A percentile compares a stretch with the other conserved stretches of the same genome.
Evolutionary conservation across 768 basidiomycete species (phyloP).

Genomic region (Megacollybia marginata): DNA sequence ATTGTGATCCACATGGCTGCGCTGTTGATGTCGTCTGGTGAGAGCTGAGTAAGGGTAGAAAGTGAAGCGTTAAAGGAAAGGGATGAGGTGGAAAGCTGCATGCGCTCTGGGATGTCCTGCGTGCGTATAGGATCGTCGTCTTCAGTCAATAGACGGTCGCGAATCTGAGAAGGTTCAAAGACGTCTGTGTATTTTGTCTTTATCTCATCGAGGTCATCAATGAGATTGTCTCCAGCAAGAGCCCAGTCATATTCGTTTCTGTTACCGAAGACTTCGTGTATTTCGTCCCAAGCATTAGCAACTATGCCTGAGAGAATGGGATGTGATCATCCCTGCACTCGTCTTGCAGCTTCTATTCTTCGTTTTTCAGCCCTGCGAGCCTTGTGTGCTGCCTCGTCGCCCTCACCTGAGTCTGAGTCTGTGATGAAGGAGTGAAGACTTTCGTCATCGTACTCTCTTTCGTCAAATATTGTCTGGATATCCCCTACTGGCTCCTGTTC

Average conservation of each 20-base stretch:
- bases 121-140: constrained; percentile 90
- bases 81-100: constrained; percentile 85
- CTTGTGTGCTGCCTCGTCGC: constrained; percentile 71
- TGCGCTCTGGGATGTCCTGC: constrained; percentile 90
- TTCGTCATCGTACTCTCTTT: constrained; percentile 58
- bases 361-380: constrained; percentile 60
- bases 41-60: constrained; percentile 54
- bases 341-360: constrained; percentile 54
- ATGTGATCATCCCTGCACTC: constrained; percentile 58
- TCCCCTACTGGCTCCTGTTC: constrained; percentile 54
- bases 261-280: constrained; percentile 93
- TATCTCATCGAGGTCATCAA: constrained; percentile 59
- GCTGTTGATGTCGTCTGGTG: constrained; percentile 65
- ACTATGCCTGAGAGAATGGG: constrained; percentile 76
- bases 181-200: constrained; percentile 53
- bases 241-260: constrained; percentile 97
- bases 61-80: constrained; percentile 61
- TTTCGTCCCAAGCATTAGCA: constrained; percentile 92
- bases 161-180: constrained; percentile 96
- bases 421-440: constrained; percentile 53
- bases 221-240: constrained; percentile 68
- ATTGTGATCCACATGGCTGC: constrained; percentile 88
- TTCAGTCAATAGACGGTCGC: constrained; percentile 79
- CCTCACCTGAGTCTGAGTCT: constrained; percentile 76
- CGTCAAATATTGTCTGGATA: constrained; percentile 76